phyloP scores from a whole-genome alignment of 345 rosid genomes.

The Hypericum androsaemum region DNA sequence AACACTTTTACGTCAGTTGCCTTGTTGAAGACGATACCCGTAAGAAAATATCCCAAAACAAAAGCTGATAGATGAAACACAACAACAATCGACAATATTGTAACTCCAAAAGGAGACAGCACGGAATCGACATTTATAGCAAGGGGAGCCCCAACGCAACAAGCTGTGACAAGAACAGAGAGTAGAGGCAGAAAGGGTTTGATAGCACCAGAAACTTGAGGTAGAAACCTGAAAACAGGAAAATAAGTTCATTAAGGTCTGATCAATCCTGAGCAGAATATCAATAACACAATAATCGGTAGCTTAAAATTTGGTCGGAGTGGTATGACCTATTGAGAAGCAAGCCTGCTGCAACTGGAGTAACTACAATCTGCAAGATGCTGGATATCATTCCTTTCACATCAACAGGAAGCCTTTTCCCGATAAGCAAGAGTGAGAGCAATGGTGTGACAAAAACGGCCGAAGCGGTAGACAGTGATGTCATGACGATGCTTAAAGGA shows the following conservation, averaged over 20 bases:
- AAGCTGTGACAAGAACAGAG: constrained; percentile 74
- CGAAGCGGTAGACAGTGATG: constrained; percentile 76
- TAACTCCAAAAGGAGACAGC: constrained; percentile 64
- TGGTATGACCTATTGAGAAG: constrained; percentile 60
- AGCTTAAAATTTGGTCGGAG: not conserved
- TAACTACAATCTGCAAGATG: constrained; percentile 75
- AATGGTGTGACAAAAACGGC: constrained; percentile 79
- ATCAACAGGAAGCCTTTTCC: constrained; percentile 84
- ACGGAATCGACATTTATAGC: constrained; percentile 71
- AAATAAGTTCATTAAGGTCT: constrained; percentile 5
- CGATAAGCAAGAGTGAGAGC: constrained; percentile 73
- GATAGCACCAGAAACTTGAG: constrained; percentile 49
- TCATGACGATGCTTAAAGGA: constrained; percentile 92
- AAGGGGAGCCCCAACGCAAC: constrained; percentile 85
- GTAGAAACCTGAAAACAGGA: constrained; percentile 52
- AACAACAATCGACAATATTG: constrained; percentile 35
- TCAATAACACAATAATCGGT: not conserved
- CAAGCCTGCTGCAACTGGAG: constrained; percentile 76
- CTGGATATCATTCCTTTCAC: constrained; percentile 87
- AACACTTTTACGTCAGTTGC: constrained; percentile 51
- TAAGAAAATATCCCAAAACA: constrained; percentile 51
- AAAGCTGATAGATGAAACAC: constrained; percentile 73
- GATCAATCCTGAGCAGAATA: not conserved
- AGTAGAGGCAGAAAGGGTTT: constrained; percentile 63
- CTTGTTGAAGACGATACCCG: constrained; percentile 46